Evolutionary conservation across 306 rosid species (phyloP), one percentile per base, ranked within the genome.

Genomic region (Acmispon strigosus): DNA sequence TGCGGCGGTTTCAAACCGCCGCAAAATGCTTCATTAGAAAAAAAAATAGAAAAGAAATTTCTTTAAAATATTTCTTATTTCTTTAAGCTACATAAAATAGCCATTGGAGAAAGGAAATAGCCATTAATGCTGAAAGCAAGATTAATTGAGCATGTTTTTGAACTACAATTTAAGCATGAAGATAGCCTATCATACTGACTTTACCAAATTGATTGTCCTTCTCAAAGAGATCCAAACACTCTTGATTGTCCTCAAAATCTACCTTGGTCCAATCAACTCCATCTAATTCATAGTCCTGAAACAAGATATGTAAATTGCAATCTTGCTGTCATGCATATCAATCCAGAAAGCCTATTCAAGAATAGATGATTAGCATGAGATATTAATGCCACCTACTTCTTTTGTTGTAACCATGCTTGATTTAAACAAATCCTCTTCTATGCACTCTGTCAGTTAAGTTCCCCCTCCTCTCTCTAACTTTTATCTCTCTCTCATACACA

Each of bases 211-310:
- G n/a, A n/a, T n/a, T n/a, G n/a, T n/a, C 99, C 99, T 91, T 91
- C 85, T 95, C 99, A 78, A 91, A 82, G 29, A 95, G 96, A 85
- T 89, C 86, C 85, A 95, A 81, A 83, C 99, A 91, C 74, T 83
- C 90, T 87, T 84, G 96, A 77, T 95, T 95, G 89, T 91, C 99
- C 79, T 85, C 90, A 59, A 91, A 95, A 42, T 91, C 95, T 45
- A 91, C 92, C 86, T 76, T 89, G 16, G 85, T 85, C 91, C 88
- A 80, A 86, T 91, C 96, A 73, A 95, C 65, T 15, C 99, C 99
- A 60, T 95, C 95, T 81, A 79, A 73, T 76, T 95, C 96, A 18
- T 84, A 95, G 56, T 95, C 97, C 99, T 95, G 90, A 82, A 80
- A 78, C 44, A 76, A 79, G 66, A 64, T 20, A 64, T 36, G 48